Base-by-base conservation (phyloP, 176 grass and related monocot genomes). In the Calamus simplicifolius region DNA sequence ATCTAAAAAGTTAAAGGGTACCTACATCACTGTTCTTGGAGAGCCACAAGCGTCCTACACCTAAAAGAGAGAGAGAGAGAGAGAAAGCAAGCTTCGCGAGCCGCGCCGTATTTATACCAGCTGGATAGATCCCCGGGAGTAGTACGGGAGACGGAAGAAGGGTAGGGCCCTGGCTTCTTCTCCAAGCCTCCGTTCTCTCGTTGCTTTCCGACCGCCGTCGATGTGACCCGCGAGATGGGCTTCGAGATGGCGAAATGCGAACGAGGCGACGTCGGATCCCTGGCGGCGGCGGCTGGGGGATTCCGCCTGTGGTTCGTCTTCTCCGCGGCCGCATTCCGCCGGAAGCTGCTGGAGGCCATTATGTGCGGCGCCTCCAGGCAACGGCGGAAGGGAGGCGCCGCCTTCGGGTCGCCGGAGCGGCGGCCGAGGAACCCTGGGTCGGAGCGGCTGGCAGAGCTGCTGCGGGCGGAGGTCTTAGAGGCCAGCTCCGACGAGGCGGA, bases 401-500 rank as follows among this genome's bases (percentile, higher is more conserved):
- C 27, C n/a, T 18, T 25, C 18, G 51, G 16, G 5, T n/a, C 27
- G 51, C 18, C 28, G 18, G 6, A 43, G 35, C 35, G 13, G 35
- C 13, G 51, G n/a, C 65, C 12, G 12, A 10, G 13, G n/a, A 51
- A n/a, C 0, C 0, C 50, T n/a, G 27, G 17, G 6, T 56, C 51
- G 18, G 52, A 56, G 12, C 27, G 51, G 52, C 65, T 68, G 16
- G 29, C 28, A n/a, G 52, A 68, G 51, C 52, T 68, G 28, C 65
- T 68, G 19, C 51, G 38, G n/a, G 51, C 17, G 65, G 52, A 68
- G n/a, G 0, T 18, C 51, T 19, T 5, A 16, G 29, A 30, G 18
- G 54, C 65, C 18, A 12, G 3, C 65, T 54, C 12, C 6, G 27
- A 38, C 12, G 28, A 17, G 2, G 52, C 3, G 1, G 29, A 54